Percentiles rank a stretch among this genome's conserved stretches.
phyloP scores from a whole-genome alignment of 257 asterid genomes.

The Gentiana macrophylla region DNA sequence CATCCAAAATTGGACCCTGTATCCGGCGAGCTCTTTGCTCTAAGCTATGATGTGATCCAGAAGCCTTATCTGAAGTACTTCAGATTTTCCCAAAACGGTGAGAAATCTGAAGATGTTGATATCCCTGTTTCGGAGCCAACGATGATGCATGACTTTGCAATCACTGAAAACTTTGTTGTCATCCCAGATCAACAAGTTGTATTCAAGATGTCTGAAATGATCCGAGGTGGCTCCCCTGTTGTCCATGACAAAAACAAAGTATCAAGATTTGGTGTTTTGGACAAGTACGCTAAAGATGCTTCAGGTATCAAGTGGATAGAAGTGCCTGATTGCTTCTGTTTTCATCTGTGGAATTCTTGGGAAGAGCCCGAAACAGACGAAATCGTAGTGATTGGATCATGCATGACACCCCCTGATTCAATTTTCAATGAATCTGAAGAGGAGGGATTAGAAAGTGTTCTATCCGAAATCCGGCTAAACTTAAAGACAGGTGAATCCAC shows the following conservation, averaged over 20 bases:
- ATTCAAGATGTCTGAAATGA: constrained; percentile 87
- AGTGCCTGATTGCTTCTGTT: constrained; percentile 88
- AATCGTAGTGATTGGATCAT: constrained; percentile 83
- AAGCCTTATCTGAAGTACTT: constrained; percentile 82
- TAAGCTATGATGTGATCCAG: constrained; percentile 84
- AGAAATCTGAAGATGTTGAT: constrained; percentile 65
- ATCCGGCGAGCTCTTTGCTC: constrained; percentile 78
- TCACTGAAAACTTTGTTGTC: constrained; percentile 68
- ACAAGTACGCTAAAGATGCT: constrained; percentile 43
- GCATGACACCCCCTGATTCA: constrained; percentile 99
- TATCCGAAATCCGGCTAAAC: constrained; percentile 82
- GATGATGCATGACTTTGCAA: constrained; percentile 98
- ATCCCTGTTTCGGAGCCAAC: constrained; percentile 84
- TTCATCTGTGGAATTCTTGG: constrained; percentile 99
- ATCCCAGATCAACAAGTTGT: constrained; percentile 96
- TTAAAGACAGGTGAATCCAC: constrained; percentile 67
- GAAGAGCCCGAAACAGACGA: constrained; percentile 78
- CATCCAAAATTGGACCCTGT: constrained; percentile 91
- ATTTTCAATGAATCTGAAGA: constrained; percentile 92
- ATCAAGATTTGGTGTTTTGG: constrained; percentile 66
- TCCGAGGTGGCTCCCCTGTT: constrained; percentile 90
- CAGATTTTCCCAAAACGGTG: constrained; percentile 46
- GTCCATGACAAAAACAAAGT: constrained; percentile 56
- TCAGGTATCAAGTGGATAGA: constrained; percentile 52
- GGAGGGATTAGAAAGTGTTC: constrained; percentile 59